These are phyloP conservation scores for Extremus antarcticus DNA, from an alignment of 495 filamentous ascomycete species.

Conservation along the genomic window DNA sequence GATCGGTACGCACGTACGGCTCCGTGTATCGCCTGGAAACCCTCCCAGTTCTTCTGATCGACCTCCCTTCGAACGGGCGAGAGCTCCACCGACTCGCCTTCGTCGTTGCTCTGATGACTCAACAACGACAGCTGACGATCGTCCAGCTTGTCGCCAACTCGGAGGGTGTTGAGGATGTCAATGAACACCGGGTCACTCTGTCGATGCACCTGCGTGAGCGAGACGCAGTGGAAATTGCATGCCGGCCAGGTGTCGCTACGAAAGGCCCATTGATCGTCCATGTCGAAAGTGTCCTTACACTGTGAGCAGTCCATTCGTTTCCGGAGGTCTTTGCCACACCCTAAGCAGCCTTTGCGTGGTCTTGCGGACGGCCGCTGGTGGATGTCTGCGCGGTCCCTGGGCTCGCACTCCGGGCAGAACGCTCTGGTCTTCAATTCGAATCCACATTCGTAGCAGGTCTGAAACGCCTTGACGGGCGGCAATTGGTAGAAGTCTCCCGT, in stretches of 20 bases:
- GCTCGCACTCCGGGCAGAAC: constrained; percentile 36
- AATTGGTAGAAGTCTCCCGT: constrained; percentile 37
- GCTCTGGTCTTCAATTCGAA: constrained; percentile 8
- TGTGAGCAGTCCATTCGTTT: constrained; percentile 14
- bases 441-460: constrained; percentile 25
- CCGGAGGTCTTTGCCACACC: constrained; percentile 24
- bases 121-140: constrained; percentile 33
- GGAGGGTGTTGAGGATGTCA: constrained; percentile 40
- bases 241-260: constrained; percentile 26
- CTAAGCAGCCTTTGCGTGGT: constrained; percentile 29
- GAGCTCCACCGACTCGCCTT: not conserved
- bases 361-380: constrained; percentile 35
- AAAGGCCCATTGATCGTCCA: constrained; percentile 25
- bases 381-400: constrained; percentile 33
- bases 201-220: constrained; percentile 42
- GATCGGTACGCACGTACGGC: constrained; percentile 10
- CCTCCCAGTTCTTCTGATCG: constrained; percentile 20
- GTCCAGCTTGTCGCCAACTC: constrained; percentile 34
- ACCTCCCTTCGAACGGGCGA: constrained; percentile 7
- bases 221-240: constrained; percentile 28
- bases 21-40: not conserved
- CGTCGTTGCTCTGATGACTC: constrained; percentile 34
- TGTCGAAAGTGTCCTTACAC: constrained; percentile 7
- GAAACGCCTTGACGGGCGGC: constrained; percentile 35
- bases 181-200: constrained; percentile 42